A percentile compares a stretch with the other conserved stretches of the same genome.
Evolutionary conservation across 2,329 filamentous ascomycete species (phyloP).

Genomic region (Diaporthe sp.): DNA sequence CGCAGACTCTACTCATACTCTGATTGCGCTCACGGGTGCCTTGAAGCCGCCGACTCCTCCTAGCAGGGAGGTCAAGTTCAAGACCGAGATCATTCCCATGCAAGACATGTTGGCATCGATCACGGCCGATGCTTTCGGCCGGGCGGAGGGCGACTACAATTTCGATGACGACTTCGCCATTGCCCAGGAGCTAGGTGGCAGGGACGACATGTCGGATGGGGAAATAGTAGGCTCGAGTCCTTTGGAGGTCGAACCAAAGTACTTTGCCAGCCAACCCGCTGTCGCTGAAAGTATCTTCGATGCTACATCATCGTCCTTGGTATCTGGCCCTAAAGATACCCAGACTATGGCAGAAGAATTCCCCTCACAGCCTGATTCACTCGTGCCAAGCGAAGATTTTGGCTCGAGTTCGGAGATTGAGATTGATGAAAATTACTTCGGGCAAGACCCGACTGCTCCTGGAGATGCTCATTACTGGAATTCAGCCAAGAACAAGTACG

Average conservation of each 20-base stretch:
- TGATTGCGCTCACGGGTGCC: conserved; percentile 83
- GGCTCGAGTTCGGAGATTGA: conserved; percentile 33
- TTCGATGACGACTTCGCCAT: conserved; percentile 73
- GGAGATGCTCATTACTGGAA: conserved; percentile 85
- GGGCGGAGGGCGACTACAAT: conserved; percentile 70
- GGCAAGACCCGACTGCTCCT: conserved; percentile 68
- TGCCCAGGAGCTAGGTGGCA: conserved; percentile 61
- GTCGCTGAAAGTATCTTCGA: conserved; percentile 63
- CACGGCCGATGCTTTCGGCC: conserved; percentile 84
- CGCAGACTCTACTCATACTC: conserved; percentile 94
- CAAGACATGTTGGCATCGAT: conserved; percentile 92
- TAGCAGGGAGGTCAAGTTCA: conserved; percentile 85
- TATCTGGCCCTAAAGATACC: conserved; percentile 55
- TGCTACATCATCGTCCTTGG: conserved; percentile 52
- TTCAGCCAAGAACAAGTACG: conserved; percentile 81
- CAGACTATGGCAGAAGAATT: conserved; percentile 48
- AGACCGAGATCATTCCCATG: conserved; percentile 87
- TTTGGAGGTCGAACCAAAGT: conserved; percentile 50
- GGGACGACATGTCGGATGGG: conserved; percentile 53
- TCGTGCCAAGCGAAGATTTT: conserved; percentile 25
- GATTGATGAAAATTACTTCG: conserved; percentile 85
- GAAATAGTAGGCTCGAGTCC: conserved; percentile 47
- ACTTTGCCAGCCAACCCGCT: conserved; percentile 46
- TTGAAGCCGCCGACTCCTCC: conserved; percentile 87
- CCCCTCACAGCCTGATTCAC: conserved; percentile 19